Base-by-base conservation (phyloP, 306 rosid species). In the Leucaena leucocephala region DNA sequence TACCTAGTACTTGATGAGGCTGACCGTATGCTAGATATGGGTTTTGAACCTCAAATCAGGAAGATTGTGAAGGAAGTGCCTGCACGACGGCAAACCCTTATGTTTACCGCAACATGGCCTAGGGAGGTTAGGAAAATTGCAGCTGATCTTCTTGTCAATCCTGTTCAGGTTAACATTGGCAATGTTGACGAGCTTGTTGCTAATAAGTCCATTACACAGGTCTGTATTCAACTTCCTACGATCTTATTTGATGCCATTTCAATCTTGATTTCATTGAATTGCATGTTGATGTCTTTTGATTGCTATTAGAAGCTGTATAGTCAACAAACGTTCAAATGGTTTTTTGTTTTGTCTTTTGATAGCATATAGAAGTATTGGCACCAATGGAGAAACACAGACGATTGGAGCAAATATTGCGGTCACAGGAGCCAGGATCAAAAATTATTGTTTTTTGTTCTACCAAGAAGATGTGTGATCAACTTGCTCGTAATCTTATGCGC, bases 61-160 rank as follows among this genome's bases (percentile, higher is more conserved):
- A 93, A 96, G 91, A 85, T 96, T 79, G 99, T 96, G 78, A 96
- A 90, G 44, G 98, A 90, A 90, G 94, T 96, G 77, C 99, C 99
- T 81, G 72, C 91, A 72, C 91, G 97, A 15, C 89, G 99, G 81
- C 99, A 96, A 89, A 96, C 99, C 68, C 87, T 96, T 69, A 96
- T 96, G 99, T 93, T 68, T 68, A 96, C 99, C 15, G 99, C 99
- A 77, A 96, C 99, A n/a, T 96, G 99, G 99, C 99, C 99, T 5
- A 96, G 89, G 89, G 99, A 96, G 86, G 99, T 96, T 68, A 87
- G 98, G 75, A 96, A 91, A 88, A 96, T 96, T 84, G 98, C 99
- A 72, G 94, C 99, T 77, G 99, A 96, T 85, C 86, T 96, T 49
- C 89, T 96, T 82, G 88, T 89, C 81, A 91, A 93, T 77, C 92